Evolutionary conservation across 2,329 filamentous ascomycete genomes (phyloP).

Genomic region (Talaromyces funiculosus): DNA sequence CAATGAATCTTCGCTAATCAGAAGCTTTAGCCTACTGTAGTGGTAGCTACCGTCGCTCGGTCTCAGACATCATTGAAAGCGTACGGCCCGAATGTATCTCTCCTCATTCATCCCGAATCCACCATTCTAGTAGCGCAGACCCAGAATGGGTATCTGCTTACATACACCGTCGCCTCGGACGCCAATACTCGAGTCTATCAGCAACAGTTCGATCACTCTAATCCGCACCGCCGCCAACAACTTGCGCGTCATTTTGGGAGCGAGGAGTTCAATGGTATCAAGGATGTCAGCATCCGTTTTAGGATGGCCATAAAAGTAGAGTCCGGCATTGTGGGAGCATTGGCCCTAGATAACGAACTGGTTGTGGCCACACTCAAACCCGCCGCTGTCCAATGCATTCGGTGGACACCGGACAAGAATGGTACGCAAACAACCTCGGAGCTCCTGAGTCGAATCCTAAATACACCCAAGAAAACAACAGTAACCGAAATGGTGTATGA

Average conservation of each 20-base stretch:
- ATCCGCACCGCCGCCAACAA: slow-evolving; percentile 42
- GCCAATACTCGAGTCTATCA: slow-evolving; percentile 78
- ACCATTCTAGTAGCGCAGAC: slow-evolving; percentile 90
- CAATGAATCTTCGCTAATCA: slow-evolving; percentile 22
- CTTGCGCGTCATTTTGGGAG: slow-evolving; percentile 55
- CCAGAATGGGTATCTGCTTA: slow-evolving; percentile 78
- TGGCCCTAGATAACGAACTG: slow-evolving; percentile 88
- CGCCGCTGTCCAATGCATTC: slow-evolving; percentile 91
- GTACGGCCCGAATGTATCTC: slow-evolving; percentile 78
- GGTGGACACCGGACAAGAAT: slow-evolving; percentile 78
- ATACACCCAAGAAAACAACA: slow-evolving; percentile 70
- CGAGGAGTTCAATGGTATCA: slow-evolving; percentile 75
- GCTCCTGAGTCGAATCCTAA: slow-evolving; percentile 77
- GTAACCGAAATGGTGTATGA: slow-evolving; percentile 87
- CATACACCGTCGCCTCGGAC: slow-evolving; percentile 85
- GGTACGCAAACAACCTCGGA: slow-evolving; percentile 87
- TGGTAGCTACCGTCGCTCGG: slow-evolving; percentile 77
- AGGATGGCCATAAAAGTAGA: slow-evolving; percentile 98
- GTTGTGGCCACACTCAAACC: slow-evolving; percentile 88
- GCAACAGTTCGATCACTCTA: slow-evolving; percentile 60
- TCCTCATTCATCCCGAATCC: slow-evolving; percentile 84
- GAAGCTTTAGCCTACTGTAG: slow-evolving; percentile 68
- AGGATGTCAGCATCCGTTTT: slow-evolving; percentile 85
- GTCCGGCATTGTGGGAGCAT: slow-evolving; percentile 79
- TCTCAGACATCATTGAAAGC: slow-evolving; percentile 71